phyloP scores from a whole-genome alignment of 164 flowering plant species.

The Brasenia schreberi region DNA sequence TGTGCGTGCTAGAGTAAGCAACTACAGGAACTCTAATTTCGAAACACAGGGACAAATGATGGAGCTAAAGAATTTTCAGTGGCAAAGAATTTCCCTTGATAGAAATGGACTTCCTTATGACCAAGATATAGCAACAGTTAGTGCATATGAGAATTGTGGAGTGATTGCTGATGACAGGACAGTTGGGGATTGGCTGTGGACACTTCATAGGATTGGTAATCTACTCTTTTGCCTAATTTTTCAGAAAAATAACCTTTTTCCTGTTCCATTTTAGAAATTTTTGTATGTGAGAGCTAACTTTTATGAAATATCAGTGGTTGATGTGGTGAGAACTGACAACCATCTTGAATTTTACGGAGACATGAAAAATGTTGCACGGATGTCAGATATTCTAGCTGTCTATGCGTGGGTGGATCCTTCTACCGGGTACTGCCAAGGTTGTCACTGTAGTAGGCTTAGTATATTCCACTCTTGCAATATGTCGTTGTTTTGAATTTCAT shows the following conservation, averaged over 20 bases:
- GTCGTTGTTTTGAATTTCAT: no score
- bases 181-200: constrained; percentile 93
- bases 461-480: no score
- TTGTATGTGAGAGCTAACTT: not conserved
- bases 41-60: constrained; percentile 10
- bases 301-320: constrained; percentile 49
- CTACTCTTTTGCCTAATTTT: not conserved
- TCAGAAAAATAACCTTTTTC: not conserved
- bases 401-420: constrained; percentile 97
- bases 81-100: constrained; percentile 22
- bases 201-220: constrained; percentile 85
- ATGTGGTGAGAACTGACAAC: constrained; percentile 88
- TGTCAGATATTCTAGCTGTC: constrained; percentile 94
- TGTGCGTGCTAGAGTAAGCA: constrained; percentile 17
- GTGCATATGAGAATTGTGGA: constrained; percentile 13
- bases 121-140: constrained; percentile 19
- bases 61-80: constrained; percentile 14
- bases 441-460: not conserved
- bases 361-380: constrained; percentile 65
- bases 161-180: constrained; percentile 31
- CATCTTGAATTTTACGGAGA: constrained; percentile 86
- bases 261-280: not conserved
- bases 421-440: constrained; percentile 95
- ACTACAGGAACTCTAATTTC: constrained; percentile 24
- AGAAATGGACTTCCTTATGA: constrained; percentile 44